Evolutionary conservation across 2,329 filamentous ascomycete genomes (phyloP).

Genomic region (Cercospora citrullina): DNA sequence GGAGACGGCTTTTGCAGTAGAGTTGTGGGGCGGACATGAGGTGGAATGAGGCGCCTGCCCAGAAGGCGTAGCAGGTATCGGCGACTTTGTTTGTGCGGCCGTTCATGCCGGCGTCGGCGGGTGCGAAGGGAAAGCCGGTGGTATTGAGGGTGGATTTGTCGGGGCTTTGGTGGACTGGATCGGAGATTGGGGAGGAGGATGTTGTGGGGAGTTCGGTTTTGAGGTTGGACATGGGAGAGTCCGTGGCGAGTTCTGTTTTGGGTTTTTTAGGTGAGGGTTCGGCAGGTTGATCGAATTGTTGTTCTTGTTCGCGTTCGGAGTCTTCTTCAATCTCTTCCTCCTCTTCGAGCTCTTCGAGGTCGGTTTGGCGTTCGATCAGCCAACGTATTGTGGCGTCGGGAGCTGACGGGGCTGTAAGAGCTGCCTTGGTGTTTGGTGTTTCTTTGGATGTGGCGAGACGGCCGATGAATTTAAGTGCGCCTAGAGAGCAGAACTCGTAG

Average conservation of each 20-base stretch:
- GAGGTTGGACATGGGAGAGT: neutral
- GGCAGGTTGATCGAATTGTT: neutral
- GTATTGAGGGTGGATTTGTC: constrained; percentile 25
- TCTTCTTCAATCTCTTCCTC: constrained; percentile 23
- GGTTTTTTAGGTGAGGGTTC: neutral
- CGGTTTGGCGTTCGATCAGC: constrained; percentile 51
- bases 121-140: constrained; percentile 14
- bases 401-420: constrained; percentile 39
- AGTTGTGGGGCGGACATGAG: constrained; percentile 28
- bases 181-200: neutral
- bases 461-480: constrained; percentile 73
- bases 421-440: constrained; percentile 10
- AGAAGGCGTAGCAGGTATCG: constrained; percentile 96
- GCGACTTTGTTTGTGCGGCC: constrained; percentile 87
- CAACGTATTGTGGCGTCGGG: constrained; percentile 46
- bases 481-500: constrained; percentile 85
- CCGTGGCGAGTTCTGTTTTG: constrained; percentile 3
- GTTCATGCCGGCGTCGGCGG: constrained; percentile 68
- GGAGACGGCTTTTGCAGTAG: constrained; percentile 27
- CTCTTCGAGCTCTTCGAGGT: constrained; percentile 43
- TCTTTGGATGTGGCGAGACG: constrained; percentile 46
- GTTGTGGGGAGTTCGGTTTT: neutral
- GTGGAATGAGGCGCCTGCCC: constrained; percentile 68
- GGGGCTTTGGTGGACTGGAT: constrained; percentile 30
- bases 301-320: neutral